Evolutionary conservation across 495 filamentous ascomycete genomes (phyloP), one percentile per base, ranked within the genome.

Genomic region (Rusavskia elegans): DNA sequence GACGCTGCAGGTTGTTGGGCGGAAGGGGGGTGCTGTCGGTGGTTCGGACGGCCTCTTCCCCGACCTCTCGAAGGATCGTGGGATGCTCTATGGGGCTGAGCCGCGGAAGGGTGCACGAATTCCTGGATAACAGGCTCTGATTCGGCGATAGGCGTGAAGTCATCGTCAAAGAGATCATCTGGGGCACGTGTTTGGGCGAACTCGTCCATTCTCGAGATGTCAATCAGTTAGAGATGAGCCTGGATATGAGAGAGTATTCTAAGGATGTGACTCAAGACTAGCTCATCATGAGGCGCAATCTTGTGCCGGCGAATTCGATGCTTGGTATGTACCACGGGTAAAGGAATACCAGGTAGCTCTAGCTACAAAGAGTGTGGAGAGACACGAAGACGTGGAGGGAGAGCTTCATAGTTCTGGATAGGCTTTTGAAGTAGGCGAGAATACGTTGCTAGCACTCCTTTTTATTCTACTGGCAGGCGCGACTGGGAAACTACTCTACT

Each of bases 101-200:
- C 17, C 35, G 32, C 29, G 19, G n/a, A 32, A 20, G 27, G 23
- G 14, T n/a, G 27, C 13, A 40, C 21, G 38, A 40, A 42, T 36
- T 37, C 32, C 39, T 32, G 14, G 32, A 44, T 45, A 13, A 63
- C 57, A 14, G 69, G 61, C 32, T 35, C 32, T 11, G 32, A 11
- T 48, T 70, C 67, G 2, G 73, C 50, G 29, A 83, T 66, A 5
- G 83, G 82, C 35, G 79, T 78, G 56, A 85, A 82, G 58, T 85
- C 83, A 59, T 86, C 82, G 56, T 82, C 78, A 58, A 84, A 84
- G 16, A 85, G 64, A 62, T 85, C 81, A 55, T 87, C 82, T 16
- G 73, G 74, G 11, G 71, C 72, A 29, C 81, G 71, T 0, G 82
- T 82, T 58, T 84, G 83, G 17, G 81, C 81, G 56, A 84, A 84